A percentile compares a stretch with the other conserved stretches of the same genome.
Evolutionary conservation across 2,329 filamentous ascomycete species (phyloP).

Genomic region (Phyllosticta ampelicida): DNA sequence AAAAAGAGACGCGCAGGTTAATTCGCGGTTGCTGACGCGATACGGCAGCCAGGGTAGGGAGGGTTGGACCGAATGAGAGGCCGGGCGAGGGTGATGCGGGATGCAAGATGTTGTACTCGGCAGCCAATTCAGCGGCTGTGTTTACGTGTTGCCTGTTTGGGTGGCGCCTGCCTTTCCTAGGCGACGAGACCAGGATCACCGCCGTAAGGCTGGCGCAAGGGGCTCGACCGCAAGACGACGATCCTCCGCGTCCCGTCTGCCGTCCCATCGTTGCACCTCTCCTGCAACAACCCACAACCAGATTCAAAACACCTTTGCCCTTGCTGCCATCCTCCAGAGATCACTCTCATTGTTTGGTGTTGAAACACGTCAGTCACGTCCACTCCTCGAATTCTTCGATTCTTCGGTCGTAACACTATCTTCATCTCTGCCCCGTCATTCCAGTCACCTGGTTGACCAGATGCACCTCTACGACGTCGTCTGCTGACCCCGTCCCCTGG

Average conservation of each 20-base stretch:
- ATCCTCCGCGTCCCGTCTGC: not conserved
- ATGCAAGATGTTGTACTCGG: not conserved
- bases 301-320: not conserved
- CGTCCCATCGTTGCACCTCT: not conserved
- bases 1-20: not conserved
- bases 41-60: not conserved
- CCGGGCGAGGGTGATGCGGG: not conserved
- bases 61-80: not conserved
- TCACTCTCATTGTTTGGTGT: not conserved
- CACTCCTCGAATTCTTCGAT: not conserved
- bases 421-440: not conserved
- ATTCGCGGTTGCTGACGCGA: not conserved
- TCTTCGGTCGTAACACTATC: not conserved
- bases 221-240: not conserved
- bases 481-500: slow-evolving; percentile 3
- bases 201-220: not conserved
- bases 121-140: not conserved
- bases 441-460: not conserved
- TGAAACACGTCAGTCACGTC: not conserved
- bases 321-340: not conserved
- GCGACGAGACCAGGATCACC: not conserved
- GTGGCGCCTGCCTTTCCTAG: not conserved
- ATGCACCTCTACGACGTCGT: not conserved
- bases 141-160: slow-evolving; percentile 9
- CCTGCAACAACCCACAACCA: not conserved